Evolutionary conservation across 2,329 filamentous ascomycete genomes (phyloP).

Genomic region (Cyphellophora attinorum): DNA sequence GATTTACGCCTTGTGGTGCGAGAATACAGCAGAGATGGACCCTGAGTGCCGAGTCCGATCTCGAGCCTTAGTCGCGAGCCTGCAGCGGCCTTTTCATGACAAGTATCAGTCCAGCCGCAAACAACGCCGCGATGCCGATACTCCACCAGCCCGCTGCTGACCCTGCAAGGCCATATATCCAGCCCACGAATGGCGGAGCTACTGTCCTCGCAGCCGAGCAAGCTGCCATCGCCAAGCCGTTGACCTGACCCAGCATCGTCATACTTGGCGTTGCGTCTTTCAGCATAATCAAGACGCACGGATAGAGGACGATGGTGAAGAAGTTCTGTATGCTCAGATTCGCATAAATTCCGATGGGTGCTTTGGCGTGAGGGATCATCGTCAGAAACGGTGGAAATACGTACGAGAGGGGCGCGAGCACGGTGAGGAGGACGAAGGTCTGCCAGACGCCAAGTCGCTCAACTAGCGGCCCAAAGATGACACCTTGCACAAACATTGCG

Average conservation of each 20-base stretch:
- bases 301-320: slow-evolving; percentile 54
- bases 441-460: slow-evolving; percentile 49
- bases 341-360: slow-evolving; percentile 50
- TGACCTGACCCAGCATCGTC: slow-evolving; percentile 52
- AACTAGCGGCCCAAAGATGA: slow-evolving; percentile 53
- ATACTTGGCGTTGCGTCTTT: slow-evolving; percentile 54
- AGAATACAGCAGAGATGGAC: no score
- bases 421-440: slow-evolving; percentile 48
- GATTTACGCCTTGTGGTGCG: no score
- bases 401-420: slow-evolving; percentile 54
- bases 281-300: slow-evolving; percentile 56
- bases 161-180: slow-evolving; percentile 50
- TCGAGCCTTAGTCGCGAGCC: no score
- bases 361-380: slow-evolving; percentile 40
- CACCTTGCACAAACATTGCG: slow-evolving; percentile 49
- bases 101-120: slow-evolving; percentile 54
- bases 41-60: no score
- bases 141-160: slow-evolving; percentile 56
- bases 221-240: slow-evolving; percentile 55
- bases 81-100: slow-evolving; percentile 26
- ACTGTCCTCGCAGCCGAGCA: slow-evolving; percentile 59
- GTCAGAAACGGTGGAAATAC: slow-evolving; percentile 50
- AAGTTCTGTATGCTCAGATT: slow-evolving; percentile 51
- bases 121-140: slow-evolving; percentile 45
- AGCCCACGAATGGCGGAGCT: slow-evolving; percentile 55